A percentile compares a stretch with the other conserved stretches of the same genome.
phyloP scores from a whole-genome alignment of 441 rosid species.

The Dalechampia spathulata region DNA sequence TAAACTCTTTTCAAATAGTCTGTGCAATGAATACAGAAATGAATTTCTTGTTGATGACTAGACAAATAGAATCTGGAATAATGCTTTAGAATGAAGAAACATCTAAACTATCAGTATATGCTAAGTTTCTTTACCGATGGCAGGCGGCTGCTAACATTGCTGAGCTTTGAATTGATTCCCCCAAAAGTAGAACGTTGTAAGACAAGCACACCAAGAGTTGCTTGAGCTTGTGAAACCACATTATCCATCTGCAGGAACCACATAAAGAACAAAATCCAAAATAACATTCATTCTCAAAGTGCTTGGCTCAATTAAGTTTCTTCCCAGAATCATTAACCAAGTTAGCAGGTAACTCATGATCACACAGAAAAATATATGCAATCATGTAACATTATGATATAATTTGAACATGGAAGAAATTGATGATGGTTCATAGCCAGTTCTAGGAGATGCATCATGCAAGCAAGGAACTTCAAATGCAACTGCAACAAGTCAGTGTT shows the following conservation, averaged over 20 bases:
- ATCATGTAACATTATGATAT: background rate
- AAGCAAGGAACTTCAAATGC: background rate
- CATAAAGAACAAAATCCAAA: constrained; percentile 8
- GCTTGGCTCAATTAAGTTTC: background rate
- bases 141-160: constrained; percentile 84
- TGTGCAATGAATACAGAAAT: too few species aligned
- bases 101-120: background rate
- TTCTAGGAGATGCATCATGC: background rate
- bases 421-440: background rate
- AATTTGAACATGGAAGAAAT: background rate
- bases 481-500: constrained; percentile 11
- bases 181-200: constrained; percentile 91
- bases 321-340: too few species aligned
- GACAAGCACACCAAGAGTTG: constrained; percentile 77
- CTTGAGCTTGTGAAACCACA: constrained; percentile 94
- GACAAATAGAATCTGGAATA: background rate
- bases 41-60: background rate
- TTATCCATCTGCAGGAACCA: constrained; percentile 65
- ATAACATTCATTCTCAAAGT: background rate
- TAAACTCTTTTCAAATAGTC: too few species aligned
- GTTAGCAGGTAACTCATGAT: too few species aligned
- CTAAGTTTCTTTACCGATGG: constrained; percentile 51
- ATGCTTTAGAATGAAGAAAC: background rate
- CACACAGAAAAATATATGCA: background rate
- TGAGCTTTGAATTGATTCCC: constrained; percentile 88